Base-by-base conservation (phyloP, 371 early-diverging fungal genomes). In the Mucor racemosus region DNA sequence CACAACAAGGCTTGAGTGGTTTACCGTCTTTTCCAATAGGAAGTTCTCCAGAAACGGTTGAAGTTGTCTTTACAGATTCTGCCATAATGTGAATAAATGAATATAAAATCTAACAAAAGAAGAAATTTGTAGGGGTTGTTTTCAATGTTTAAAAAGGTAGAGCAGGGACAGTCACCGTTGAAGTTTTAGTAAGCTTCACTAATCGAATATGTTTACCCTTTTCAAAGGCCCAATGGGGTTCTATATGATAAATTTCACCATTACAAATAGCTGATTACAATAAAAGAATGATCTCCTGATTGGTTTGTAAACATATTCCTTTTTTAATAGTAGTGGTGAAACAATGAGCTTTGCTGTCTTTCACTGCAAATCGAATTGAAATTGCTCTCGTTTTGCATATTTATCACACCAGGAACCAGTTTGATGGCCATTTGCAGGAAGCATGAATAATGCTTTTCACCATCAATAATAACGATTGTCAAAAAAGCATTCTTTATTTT, bases 1-100 rank as follows among this genome's bases (percentile, higher is more conserved):
- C 95, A 74, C 97, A 97, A 87, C 98, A 98, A 26, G 98, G 97
- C 84, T 96, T 97, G 74, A 89, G 77, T 46, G 85, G 87, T 64
- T 88, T 88, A 60, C 87, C 88, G 61, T 88, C 88, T 56, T 74
- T 68, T 34, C 81, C 84, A 44, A 81, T 73, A 42, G 84, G 84
- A 19, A 84, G 74, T 59, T 74, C 69, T 56, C 83, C 80, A 35
- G 83, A 82, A 48, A 74, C 72, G 7, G 80, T 80, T 14, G 76
- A 78, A 1, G 78, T 76, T n/a, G 80, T 78, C 61, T 80, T 80
- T 50, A 78, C 66, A 41, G 76, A 26, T 73, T 79, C 75, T 50
- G 76, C 34, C 82, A 82, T 82, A 40, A 36, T 56, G 34, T 48
- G 46, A 21, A 34, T 7, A 53, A 58, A 42, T 31, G 34, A 66